Evolutionary conservation across 108 stramenopile genomes (phyloP), one percentile per base, ranked within the genome.

Genomic region (Pseudonitzschia multistriata): DNA sequence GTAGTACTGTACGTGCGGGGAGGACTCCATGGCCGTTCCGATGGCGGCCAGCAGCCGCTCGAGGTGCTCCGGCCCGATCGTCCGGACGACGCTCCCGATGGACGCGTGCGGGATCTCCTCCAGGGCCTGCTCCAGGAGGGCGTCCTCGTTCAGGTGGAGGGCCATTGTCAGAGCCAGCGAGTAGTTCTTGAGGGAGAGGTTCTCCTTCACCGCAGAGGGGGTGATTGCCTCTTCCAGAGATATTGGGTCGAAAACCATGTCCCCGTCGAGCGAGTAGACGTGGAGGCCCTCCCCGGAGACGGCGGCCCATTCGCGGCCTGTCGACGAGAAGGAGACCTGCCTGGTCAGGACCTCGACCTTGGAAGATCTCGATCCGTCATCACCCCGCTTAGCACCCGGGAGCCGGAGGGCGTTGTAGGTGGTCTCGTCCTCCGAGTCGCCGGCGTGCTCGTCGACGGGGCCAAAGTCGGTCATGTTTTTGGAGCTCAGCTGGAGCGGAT

Each of bases 201-300:
- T 91, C 24, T 75, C 40, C 37, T 85, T 79, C n/a, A 96, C 89
- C 15, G 89, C 87, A 53, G 74, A 76, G 0, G 95, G 95, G 21
- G 95, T 96, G 2, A 93, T 81, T 10, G 74, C 88, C 75, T 96
- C 92, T 3, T 90, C 90, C 42, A 96, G 77, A 10, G 90, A 88
- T 39, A 96, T 86, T 4, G 95, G 95, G 79, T 96, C 95, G 72
- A 96, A 96, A 27, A 91, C 85, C 89, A 93, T 88, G 69, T 96
- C 95, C 49, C 93, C 95, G 62, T 96, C 95, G 33, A 96, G 77
- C 15, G 91, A 92, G 70, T 96, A 96, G 11, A 96, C 91, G 59
- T 93, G 91, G 5, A 96, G 66, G 7, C 95, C 95, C 85, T 96
- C 95, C 33, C 81, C 85, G 10, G 95, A 93, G 22, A 96, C 91